Base-by-base conservation (phyloP, 2,329 filamentous ascomycete species). In the Amauroascus verrucosus region DNA sequence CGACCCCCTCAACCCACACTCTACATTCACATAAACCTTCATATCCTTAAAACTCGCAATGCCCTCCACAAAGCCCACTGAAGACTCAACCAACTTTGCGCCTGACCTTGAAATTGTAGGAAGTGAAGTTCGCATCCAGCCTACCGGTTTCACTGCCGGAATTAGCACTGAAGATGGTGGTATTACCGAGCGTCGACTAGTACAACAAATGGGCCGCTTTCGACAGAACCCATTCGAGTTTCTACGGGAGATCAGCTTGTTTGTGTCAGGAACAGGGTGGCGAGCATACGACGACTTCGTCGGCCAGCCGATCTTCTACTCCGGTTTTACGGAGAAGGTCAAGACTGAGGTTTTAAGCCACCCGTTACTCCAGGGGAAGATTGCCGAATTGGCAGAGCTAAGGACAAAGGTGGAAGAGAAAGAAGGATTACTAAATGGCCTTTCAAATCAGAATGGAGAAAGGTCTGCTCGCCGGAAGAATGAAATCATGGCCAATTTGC, bases 221-320 rank as follows among this genome's bases (percentile, higher is more conserved):
- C 83, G 91, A 54, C 72, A 85, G 54, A 77, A 79, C 52, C 82
- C 82, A 1, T 72, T 85, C 58, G 78, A 89, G 59, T 97, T 97
- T 67, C 81, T 97, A 28, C 88, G 89, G 60, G 93, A 98, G 74
- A 85, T 98, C 32, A 93, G 87, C 45, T 77, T 95, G 32, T 90
- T 97, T 70, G 86, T 97, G 58, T 91, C 88, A 11, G 93, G 93
- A 52, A 85, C 86, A 48, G 91, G 90, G 67, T 98, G 93, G 93
- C 86, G 93, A 57, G 88, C 87, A 56, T 98, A 98, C 73, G 88
- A 97, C 65, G 76, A 85, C 57, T 79, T 90, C 58, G 84, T 97
- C 62, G 93, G 93, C 20, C 90, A 95, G 67, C 88, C 89, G 8
- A 84, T 96, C 58, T 97, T 91, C 73, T 98, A 96, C 69, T 73